Evolutionary conservation across 73 alveolate species (phyloP).

Genomic region (Symbiodinium pilosum): DNA sequence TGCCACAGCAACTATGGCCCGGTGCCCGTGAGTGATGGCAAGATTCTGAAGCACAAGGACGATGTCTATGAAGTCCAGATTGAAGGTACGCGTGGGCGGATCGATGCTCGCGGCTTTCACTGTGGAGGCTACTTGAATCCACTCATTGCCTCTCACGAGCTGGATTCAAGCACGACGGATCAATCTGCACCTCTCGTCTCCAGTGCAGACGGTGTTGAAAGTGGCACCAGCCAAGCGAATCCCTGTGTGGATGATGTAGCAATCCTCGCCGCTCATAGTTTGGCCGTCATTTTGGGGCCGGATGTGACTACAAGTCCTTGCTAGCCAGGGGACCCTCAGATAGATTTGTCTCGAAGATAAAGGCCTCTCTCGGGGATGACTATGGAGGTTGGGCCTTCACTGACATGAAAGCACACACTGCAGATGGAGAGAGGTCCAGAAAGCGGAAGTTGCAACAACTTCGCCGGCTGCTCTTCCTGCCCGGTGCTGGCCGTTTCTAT

Average conservation of each 20-base stretch:
- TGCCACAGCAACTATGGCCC: constrained; percentile 9
- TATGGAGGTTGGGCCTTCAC: neutral
- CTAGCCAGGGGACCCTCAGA: neutral
- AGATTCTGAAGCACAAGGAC: neutral
- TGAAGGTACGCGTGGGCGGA: neutral
- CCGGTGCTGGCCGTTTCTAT: neutral
- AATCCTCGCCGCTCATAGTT: neutral
- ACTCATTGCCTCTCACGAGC: neutral
- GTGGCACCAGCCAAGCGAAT: neutral
- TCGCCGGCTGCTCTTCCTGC: neutral
- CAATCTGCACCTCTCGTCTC: neutral
- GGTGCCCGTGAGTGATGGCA: neutral
- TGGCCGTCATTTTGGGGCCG: neutral
- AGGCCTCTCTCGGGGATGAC: neutral
- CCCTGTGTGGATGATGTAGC: neutral
- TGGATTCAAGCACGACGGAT: no score
- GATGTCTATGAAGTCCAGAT: neutral
- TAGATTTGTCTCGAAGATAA: neutral
- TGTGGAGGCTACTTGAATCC: neutral
- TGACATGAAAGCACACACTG: neutral
- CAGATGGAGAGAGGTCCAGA: neutral
- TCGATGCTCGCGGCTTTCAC: neutral
- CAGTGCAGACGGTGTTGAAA: neutral
- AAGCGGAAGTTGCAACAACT: neutral
- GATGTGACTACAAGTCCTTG: neutral